Percentiles rank a stretch among this genome's conserved stretches.
phyloP scores from a whole-genome alignment of 1,284 basidiomycete genomes.

The Trichosporon coremiiforme region DNA sequence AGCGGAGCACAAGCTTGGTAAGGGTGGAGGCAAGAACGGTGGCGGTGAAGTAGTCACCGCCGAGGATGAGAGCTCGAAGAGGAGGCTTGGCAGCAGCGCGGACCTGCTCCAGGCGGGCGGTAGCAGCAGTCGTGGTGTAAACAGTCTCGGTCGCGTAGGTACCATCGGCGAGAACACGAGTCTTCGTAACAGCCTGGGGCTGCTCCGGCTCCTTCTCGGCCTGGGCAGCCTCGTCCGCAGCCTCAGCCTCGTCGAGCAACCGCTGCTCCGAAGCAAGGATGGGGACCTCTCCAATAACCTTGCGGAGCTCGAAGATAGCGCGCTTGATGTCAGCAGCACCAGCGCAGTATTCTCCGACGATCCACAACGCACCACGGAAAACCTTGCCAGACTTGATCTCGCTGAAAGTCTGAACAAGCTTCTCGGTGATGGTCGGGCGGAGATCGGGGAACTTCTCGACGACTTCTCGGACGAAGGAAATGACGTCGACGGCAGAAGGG shows the following conservation, averaged over 20 bases:
- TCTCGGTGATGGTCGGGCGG: constrained; percentile 79
- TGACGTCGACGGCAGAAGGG: constrained; percentile 91
- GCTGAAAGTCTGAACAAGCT: constrained; percentile 77
- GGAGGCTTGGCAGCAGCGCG: constrained; percentile 89
- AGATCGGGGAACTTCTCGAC: constrained; percentile 96
- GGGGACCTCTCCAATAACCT: constrained; percentile 92
- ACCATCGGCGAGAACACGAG: constrained; percentile 84
- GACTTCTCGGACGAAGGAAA: constrained; percentile 93
- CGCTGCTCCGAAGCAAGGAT: constrained; percentile 88
- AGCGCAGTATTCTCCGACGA: constrained; percentile 92
- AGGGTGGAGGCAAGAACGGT: constrained; percentile 84
- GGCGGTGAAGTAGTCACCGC: constrained; percentile 97
- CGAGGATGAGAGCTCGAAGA: constrained; percentile 82
- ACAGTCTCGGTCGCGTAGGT: constrained; percentile 98
- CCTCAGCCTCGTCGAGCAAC: constrained; percentile 72
- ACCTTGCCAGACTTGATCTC: constrained; percentile 98
- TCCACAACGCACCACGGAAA: constrained; percentile 96
- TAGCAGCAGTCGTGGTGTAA: constrained; percentile 69
- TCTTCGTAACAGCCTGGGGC: constrained; percentile 59
- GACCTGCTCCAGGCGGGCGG: constrained; percentile 73
- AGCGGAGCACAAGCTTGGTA: constrained; percentile 88
- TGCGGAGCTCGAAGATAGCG: constrained; percentile 78
- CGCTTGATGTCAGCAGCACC: constrained; percentile 67
- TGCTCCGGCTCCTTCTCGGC: constrained; percentile 52
- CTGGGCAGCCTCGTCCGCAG: constrained; percentile 59